Conservation (phyloP, 805 yeast genomes). For the Cyberlindnera nakhonratchasimensis region DNA sequence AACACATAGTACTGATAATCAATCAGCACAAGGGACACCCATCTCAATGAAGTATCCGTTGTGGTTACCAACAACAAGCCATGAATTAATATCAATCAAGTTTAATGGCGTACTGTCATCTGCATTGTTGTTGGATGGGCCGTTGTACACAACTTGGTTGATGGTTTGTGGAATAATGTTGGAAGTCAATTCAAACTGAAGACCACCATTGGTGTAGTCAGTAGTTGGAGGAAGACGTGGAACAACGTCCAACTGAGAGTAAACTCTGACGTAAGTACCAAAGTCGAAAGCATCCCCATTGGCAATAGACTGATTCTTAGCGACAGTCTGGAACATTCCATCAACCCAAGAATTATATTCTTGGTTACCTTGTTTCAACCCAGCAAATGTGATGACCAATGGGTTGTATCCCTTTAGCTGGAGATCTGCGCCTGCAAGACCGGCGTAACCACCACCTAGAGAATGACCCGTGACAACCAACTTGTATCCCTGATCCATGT, state of each 20-base stretch:
- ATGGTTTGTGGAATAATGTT: slow-evolving; percentile 34
- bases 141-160: slow-evolving; percentile 17
- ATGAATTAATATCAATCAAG: slow-evolving; percentile 12
- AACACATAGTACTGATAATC: background rate
- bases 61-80: background rate
- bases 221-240: slow-evolving; percentile 56
- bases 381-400: slow-evolving; percentile 55
- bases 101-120: slow-evolving; percentile 11
- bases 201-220: slow-evolving; percentile 33
- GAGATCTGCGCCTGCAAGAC: slow-evolving; percentile 60
- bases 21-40: background rate
- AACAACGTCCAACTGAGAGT: slow-evolving; percentile 55
- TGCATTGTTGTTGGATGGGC: slow-evolving; percentile 16
- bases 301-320: slow-evolving; percentile 27
- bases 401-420: slow-evolving; percentile 54
- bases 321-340: slow-evolving; percentile 39
- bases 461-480: slow-evolving; percentile 70
- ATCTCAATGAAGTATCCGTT: background rate
- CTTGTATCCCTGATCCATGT: slow-evolving; percentile 41
- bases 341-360: slow-evolving; percentile 52
- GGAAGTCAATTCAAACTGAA: slow-evolving; percentile 31
- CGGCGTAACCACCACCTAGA: slow-evolving; percentile 69
- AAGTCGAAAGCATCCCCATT: slow-evolving; percentile 31
- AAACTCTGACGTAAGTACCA: slow-evolving; percentile 45
- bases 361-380: slow-evolving; percentile 61